Base-by-base conservation (phyloP, 2,329 filamentous ascomycete genomes). In the Talaromyces funiculosus region DNA sequence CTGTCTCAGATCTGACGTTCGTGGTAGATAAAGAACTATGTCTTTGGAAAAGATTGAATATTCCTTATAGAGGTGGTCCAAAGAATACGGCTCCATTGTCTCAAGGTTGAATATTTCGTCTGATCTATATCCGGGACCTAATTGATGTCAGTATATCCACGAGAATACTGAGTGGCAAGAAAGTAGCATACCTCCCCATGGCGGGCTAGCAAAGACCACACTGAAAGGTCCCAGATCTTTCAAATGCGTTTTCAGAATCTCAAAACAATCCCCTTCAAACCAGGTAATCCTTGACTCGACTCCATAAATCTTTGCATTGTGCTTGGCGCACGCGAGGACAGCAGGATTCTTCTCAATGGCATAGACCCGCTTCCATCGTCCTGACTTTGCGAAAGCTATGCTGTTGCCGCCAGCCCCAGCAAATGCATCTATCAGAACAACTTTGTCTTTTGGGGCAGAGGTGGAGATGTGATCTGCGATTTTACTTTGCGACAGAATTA, bases 341-440 rank as follows among this genome's bases (percentile, higher is more conserved):
- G 86, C 83, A 3, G 86, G 80, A 68, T 97, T 87, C 67, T 88
- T 89, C 76, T 99, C 94, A 66, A 99, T 88, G 43, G 90, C 91
- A 71, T 97, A 91, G 64, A 99, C 85, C 64, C 85, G 87, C 56
- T 86, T 84, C 89, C 91, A 99, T 64, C 86, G 85, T 20, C 83
- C 85, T 0, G 88, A 90, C 9, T 87, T 82, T 18, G 94, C 93
- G 67, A 99, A 95, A n/a, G 92, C 91, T 67, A 99, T 97, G 24
- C 89, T 85, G 73, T 99, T 99, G 59, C 92, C 94, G 38, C 95
- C 94, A 0, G 90, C 92, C 45, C 94, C 94, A 29, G 88, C 90
- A 75, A 99, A 99, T 49, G 89, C 84, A 73, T 99, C 94, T 62
- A 99, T 85, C 38, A 99, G 78, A 37, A 88, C 84, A 9, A 79